phyloP scores from a whole-genome alignment of 2,329 filamentous ascomycete species.

The Aspergillus tanneri region DNA sequence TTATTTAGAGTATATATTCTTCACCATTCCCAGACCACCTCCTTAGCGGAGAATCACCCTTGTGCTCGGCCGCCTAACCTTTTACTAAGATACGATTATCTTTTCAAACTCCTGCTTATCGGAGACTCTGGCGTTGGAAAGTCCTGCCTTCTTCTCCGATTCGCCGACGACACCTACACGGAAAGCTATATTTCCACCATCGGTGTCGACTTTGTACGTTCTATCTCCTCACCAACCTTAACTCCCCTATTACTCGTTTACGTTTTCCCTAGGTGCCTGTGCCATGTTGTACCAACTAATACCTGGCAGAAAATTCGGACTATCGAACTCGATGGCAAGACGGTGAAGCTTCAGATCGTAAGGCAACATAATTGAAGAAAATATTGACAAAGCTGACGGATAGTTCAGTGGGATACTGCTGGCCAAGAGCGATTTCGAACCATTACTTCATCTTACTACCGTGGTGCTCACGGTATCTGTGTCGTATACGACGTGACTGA shows the following conservation, averaged over 20 bases:
- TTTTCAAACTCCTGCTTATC: slow-evolving; percentile 99
- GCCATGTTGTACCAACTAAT: slow-evolving; percentile 21
- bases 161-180: slow-evolving; percentile 98
- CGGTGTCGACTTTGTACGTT: slow-evolving; percentile 94
- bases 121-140: slow-evolving; percentile 99
- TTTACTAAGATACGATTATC: slow-evolving; percentile 90
- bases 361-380: slow-evolving; percentile 33
- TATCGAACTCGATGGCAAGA: slow-evolving; percentile 99
- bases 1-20: slow-evolving; percentile 5
- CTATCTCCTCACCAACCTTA: slow-evolving; percentile 1
- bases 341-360: slow-evolving; percentile 99
- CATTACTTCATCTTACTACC: slow-evolving; percentile 99
- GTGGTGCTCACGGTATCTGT: slow-evolving; percentile 97
- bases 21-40: not conserved
- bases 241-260: not conserved
- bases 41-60: not conserved
- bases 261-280: slow-evolving; percentile 1
- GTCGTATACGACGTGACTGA: slow-evolving; percentile 99
- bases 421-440: slow-evolving; percentile 99
- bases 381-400: slow-evolving; percentile 15
- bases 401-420: slow-evolving; percentile 88
- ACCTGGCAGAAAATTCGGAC: slow-evolving; percentile 89
- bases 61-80: slow-evolving; percentile 27
- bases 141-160: slow-evolving; percentile 96
- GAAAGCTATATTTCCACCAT: slow-evolving; percentile 99